Percentiles rank a stretch among this genome's conserved stretches.
phyloP scores from a whole-genome alignment of 805 yeast species.

The Millerozyma miso region DNA sequence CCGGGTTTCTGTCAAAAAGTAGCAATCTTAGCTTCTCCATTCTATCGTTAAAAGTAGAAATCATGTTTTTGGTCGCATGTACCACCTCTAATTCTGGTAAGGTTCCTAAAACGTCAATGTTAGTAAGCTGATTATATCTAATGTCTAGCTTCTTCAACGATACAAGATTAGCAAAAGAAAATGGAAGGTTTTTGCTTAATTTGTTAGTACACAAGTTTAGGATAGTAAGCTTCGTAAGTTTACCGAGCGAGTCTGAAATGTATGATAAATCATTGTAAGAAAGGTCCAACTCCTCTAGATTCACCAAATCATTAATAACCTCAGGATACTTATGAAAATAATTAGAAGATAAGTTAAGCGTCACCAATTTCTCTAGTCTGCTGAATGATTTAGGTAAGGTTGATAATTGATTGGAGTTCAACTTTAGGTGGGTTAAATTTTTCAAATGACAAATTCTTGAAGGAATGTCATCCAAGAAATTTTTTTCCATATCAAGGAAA shows the following conservation, averaged over 20 bases:
- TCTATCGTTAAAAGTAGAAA: conserved; percentile 63
- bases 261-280: conserved; percentile 70
- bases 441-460: conserved; percentile 49
- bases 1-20: conserved; percentile 78
- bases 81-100: conserved; percentile 66
- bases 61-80: conserved; percentile 69
- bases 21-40: conserved; percentile 62
- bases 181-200: conserved; percentile 50
- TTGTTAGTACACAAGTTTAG: conserved; percentile 74
- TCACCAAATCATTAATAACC: conserved; percentile 54
- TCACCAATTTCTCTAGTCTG: conserved; percentile 48
- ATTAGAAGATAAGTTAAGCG: conserved; percentile 79
- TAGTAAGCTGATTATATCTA: conserved; percentile 59
- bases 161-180: conserved; percentile 46
- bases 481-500: conserved; percentile 70
- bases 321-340: conserved; percentile 59
- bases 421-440: conserved; percentile 53
- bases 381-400: conserved; percentile 59
- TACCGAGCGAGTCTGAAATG: conserved; percentile 60
- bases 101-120: conserved; percentile 52
- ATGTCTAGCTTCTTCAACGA: conserved; percentile 70
- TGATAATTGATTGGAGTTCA: conserved; percentile 73
- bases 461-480: conserved; percentile 65
- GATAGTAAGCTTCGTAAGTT: conserved; percentile 57
- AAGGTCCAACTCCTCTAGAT: conserved; percentile 65